Evolutionary conservation across 441 rosid genomes (phyloP).

Genomic region (Bruguiera hainesii): DNA sequence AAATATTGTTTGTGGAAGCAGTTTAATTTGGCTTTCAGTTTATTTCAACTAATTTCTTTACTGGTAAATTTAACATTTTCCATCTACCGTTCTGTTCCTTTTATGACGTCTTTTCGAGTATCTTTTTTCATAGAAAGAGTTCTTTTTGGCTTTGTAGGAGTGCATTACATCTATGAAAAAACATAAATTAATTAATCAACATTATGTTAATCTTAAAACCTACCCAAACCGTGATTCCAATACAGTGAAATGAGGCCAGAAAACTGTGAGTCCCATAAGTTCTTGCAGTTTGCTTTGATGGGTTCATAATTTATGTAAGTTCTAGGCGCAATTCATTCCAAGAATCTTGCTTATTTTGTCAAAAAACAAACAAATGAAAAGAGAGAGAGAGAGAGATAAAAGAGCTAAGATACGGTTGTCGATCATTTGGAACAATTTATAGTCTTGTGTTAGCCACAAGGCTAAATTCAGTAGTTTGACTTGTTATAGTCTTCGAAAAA

Average conservation of each 20-base stretch:
- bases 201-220: neutral
- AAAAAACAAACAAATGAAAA: neutral
- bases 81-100: no score
- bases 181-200: neutral
- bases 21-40: no score
- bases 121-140: no score
- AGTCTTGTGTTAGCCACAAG: neutral
- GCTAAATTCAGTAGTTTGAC: neutral
- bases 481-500: neutral
- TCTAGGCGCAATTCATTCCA: no score
- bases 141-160: neutral
- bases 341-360: no score
- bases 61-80: no score
- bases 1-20: no score
- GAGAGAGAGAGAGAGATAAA: no score
- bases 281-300: neutral
- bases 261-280: neutral
- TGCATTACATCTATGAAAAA: neutral
- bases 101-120: no score
- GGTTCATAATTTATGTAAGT: no score
- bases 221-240: neutral
- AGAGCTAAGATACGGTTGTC: neutral
- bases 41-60: no score
- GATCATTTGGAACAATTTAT: neutral
- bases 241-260: neutral